Base-by-base conservation (phyloP, 2,329 filamentous ascomycete species). In the Myrmaecium sp. region DNA sequence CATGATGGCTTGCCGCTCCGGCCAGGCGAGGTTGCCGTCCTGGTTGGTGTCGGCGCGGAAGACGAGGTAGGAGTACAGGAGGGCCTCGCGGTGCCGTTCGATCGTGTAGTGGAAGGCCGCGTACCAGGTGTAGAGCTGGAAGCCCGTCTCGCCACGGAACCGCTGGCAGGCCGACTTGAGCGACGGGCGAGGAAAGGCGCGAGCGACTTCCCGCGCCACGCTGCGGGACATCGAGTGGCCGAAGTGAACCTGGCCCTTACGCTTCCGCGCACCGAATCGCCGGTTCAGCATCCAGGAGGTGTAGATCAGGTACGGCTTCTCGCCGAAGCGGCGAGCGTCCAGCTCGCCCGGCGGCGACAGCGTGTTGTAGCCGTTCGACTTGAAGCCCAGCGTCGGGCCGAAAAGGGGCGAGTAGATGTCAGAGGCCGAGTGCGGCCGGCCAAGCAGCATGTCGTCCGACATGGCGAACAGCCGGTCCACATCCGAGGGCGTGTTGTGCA, bases 371-470 rank as follows among this genome's bases (percentile, higher is more conserved):
- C 39, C 39, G 24, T 58, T 57, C 8, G 41, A 30, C 30, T 58
- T 58, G 43, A 58, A 58, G 2, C 47, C 54, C 39, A 58, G 47
- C 2, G 46, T 51, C 2, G 48, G 47, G 1, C 55, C 55, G 27
- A 58, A 58, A 5, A 58, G 40, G 4, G 54, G 54, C 2, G 54
- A 57, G 34, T 55, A 57, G 16, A 57, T 42, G 33, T 58, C 55
- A 8, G 55, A 52, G 4, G 54, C 52, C 1, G 54, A 42, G 32
- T 57, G 54, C 1, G 43, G 42, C 37, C 48, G 52, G 2, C 55
- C 54, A 5, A 58, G 38, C 19, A 58, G 44, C 54, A 58, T 58
- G 30, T 58, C 54, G 30, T 58, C 55, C 0, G 55, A 58, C 13
- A 58, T 39, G 5, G 54, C 54, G 12, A 57, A 51, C 5, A 58